Evolutionary conservation across 2,329 filamentous ascomycete genomes (phyloP), one percentile per base, ranked within the genome.

Genomic region (Calonectria hongkongensis): DNA sequence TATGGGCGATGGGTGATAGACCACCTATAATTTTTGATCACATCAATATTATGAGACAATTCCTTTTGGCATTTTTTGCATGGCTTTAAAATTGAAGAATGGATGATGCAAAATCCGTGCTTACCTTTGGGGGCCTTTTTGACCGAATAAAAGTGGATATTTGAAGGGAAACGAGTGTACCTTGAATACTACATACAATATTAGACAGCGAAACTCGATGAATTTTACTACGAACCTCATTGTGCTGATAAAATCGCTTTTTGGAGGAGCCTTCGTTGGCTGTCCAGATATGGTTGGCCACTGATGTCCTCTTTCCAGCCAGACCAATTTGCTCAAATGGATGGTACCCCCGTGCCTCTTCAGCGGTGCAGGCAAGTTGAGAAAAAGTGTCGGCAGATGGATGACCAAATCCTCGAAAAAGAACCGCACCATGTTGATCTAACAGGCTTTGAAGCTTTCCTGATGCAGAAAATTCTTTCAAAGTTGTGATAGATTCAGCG

Each of bases 91-190:
- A 39, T 21, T 25, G 36, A 18, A 25, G 12, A 13, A 28, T 28
- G 7, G 12, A 36, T 36, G 8, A 36, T 36, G 2, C 7, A 3
- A 5, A 36, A 36, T 9, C 10, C 12, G n/a, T 12, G 15, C 33
- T 27, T 60, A 73, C 73, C 73, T 28, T 73, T 74, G 1, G 73
- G 71, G 9, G 73, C 73, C 10, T 66, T 74, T 15, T 73, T 74
- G 9, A 66, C 73, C 16, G 64, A 73, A 36, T 74, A 74, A 56
- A 74, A 74, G 9, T 74, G 73, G 10, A 74, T 74, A 33, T 74
- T 74, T 18, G 73, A 63, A 1, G 73, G 73, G 9, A 74, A 74
- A 2, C 71, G 68, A 1, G 73, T 74, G n/a, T 74, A 74, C 41
- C 73, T 60, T 7, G 71, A 74, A 27, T 74, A 27, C 54, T 60